Base-by-base conservation (phyloP, 2,329 filamentous ascomycete species). In the Colletotrichum coccodes region DNA sequence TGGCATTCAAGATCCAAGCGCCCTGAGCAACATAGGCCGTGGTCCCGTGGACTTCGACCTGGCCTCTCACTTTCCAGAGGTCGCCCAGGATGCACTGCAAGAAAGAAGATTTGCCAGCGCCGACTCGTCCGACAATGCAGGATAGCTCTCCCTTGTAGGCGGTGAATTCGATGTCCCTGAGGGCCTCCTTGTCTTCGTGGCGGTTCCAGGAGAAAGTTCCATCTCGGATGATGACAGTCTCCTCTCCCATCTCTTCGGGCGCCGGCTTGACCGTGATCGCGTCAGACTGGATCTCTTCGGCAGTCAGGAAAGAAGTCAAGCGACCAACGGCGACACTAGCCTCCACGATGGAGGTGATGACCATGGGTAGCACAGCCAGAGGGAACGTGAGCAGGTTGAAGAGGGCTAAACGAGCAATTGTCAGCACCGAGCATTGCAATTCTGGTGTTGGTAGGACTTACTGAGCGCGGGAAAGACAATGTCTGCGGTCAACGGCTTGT, bases 361-460 rank as follows among this genome's bases (percentile, higher is more conserved):
- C 95, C 95, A 99, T 98, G 8, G 96, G 96, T 34, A 99, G 85
- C 42, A 99, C 91, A 3, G 96, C 92, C 61, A 99, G 88, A 1
- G 96, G 97, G 82, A 99, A 99, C 0, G 95, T 97, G 53, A 99
- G 88, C 32, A 99, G 86, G 77, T 99, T 99, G 88, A 99, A 99
- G 28, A 99, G 86, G 0, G 96, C 95, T 77, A 93, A 18, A 7
- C 4, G 26, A 14, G 11, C 21, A 6, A 32, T 18, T 14, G 40
- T 71, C 46, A 71, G 61, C 23, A 32, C 44, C 30, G 23, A 1
- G 18, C 36, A 44, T 14, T 4, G 7, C n/a, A 1, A 4, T 7
- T n/a, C 4, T 14, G 14, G 12, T 14, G 12, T 2, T 9, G 12
- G 8, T 18, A 34, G 26, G 18, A 60, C 74, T 36, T 74, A 77